Evolutionary conservation across 148 eudicot genomes (phyloP), one percentile per base, ranked within the genome.

Genomic region (Camellia granthamiana): DNA sequence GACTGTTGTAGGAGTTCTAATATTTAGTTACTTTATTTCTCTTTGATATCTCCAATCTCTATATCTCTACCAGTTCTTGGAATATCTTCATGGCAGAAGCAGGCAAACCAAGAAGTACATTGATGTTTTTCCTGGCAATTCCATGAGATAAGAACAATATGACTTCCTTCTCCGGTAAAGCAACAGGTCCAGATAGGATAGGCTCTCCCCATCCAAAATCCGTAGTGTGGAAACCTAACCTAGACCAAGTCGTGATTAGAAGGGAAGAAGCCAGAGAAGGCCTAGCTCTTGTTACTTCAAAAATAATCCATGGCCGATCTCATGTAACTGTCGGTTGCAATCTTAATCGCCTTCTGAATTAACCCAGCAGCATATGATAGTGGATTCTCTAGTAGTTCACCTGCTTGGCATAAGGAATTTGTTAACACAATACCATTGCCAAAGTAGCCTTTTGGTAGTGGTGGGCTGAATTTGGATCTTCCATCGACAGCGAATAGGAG

Each of bases 201-300:
- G 93, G 88, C 82, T 87, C 90, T 0, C 91, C 93, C 91, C 91
- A 90, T 10, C 93, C 93, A n/a, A 90, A 88, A 59, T 90, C 88
- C 1, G 87, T 78, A 3, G 88, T 80, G 74, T 88, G 91, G 51
- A 90, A 88, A 3, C 84, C 56, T 10, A 90, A 72, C 72, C 85
- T 85, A 3, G 91, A 88, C 90, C 93, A 88, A 4, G 91, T 87
- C 4, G 91, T 85, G 71, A 90, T 84, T 75, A 88, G 0, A 64
- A 90, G 83, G 0, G 91, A 88, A 11, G 83, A 86, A 56, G 84
- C 80, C 72, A 88, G 42, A 70, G 91, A 85, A 74, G 88, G 90
- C 89, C 90, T 84, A 61, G 86, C 77, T 76, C 89, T 84, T 0
- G 83, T 89, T 54, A 58, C 65, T 56, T 89, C 93, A 63, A 90